phyloP scores from a whole-genome alignment of 2,329 filamentous ascomycete species.

The Colletotrichum limetticola region DNA sequence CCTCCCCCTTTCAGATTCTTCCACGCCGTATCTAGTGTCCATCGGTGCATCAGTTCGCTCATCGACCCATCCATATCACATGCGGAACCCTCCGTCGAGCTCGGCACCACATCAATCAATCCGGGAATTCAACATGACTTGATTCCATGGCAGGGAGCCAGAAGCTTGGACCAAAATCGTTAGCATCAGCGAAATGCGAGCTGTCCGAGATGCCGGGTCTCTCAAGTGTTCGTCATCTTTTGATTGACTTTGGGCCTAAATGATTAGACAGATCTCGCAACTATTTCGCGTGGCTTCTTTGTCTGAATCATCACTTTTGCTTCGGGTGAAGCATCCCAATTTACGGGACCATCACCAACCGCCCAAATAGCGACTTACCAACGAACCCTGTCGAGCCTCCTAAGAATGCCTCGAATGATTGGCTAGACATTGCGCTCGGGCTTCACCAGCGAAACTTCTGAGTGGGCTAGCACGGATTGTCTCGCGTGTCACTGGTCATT shows the following conservation, averaged over 20 bases:
- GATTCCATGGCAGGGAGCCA: background rate
- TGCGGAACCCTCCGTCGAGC: background rate
- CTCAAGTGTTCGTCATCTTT: background rate
- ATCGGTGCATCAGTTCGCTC: background rate
- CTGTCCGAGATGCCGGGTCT: background rate
- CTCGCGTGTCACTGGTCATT: conserved; percentile 8
- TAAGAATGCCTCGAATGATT: conserved; percentile 6
- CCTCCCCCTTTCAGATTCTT: background rate
- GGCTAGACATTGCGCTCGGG: background rate
- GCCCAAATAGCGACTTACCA: conserved; percentile 9
- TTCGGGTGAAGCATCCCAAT: conserved; percentile 5
- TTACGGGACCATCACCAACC: background rate
- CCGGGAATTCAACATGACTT: background rate
- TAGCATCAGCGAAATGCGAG: background rate
- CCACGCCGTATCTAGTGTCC: background rate
- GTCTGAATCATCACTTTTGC: background rate
- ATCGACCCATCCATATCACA: background rate
- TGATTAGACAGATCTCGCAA: background rate
- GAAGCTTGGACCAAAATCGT: background rate
- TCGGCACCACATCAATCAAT: background rate
- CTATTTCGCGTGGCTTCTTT: conserved; percentile 18
- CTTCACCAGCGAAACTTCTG: background rate
- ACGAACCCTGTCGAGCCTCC: background rate
- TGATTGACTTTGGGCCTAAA: background rate
- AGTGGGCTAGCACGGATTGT: background rate